Evolutionary conservation across 768 basidiomycete species (phyloP).

Genomic region (Suillus hirtellus): DNA sequence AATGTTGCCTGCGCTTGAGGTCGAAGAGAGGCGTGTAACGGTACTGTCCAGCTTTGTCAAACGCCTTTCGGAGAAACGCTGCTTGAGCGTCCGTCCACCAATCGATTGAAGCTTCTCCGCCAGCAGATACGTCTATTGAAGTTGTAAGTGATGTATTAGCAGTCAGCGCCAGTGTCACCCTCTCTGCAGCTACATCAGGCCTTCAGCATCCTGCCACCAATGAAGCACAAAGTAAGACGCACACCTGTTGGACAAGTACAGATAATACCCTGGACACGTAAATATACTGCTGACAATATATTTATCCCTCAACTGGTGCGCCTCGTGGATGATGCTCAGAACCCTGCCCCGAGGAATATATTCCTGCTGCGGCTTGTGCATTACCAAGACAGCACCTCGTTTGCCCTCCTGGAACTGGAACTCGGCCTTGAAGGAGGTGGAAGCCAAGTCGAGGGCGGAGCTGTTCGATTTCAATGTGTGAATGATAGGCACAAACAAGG

Average conservation of each 20-base stretch:
- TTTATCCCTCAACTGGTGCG: conserved; percentile 30
- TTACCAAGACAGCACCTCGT: conserved; percentile 36
- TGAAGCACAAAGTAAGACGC: not conserved
- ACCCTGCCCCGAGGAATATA: conserved; percentile 24
- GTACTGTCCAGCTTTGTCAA: conserved; percentile 22
- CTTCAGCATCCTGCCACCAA: conserved; percentile 9
- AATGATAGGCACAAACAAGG: not conserved
- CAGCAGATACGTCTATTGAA: conserved; percentile 13
- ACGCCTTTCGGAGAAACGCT: conserved; percentile 25
- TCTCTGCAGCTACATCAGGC: conserved; percentile 22
- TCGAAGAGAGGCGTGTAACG: conserved; percentile 29
- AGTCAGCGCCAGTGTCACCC: conserved; percentile 24
- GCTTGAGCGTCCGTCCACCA: conserved; percentile 27
- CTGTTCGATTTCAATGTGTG: not conserved
- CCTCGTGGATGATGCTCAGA: conserved; percentile 25
- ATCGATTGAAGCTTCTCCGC: conserved; percentile 12
- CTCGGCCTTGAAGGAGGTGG: conserved; percentile 33
- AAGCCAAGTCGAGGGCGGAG: conserved; percentile 26
- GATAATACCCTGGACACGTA: conserved; percentile 34
- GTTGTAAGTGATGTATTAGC: conserved; percentile 15
- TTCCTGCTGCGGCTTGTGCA: conserved; percentile 28
- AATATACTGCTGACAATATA: conserved; percentile 33
- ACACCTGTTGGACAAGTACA: conserved; percentile 34
- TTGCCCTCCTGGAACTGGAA: conserved; percentile 35
- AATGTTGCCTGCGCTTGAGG: conserved; percentile 19